Evolutionary conservation across 495 filamentous ascomycete species (phyloP).

Genomic region (Saxispiralis lemnorum): DNA sequence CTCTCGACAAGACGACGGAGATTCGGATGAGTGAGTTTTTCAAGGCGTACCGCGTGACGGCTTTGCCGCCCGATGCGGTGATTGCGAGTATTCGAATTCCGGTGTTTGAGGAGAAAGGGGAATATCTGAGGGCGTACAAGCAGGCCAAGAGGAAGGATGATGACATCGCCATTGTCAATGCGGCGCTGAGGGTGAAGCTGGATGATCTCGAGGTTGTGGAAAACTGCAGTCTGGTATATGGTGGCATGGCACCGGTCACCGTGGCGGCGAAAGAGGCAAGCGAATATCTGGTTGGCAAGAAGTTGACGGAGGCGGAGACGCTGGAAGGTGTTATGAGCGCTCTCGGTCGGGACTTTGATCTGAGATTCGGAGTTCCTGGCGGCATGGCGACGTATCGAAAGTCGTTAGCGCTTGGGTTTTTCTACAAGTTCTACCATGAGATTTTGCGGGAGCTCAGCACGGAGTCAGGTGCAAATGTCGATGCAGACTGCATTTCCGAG

Average conservation of each 20-base stretch:
- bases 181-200: constrained; percentile 55
- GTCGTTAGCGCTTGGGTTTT: constrained; percentile 72
- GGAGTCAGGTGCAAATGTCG: constrained; percentile 25
- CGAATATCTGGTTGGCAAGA: constrained; percentile 54
- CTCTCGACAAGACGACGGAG: constrained; percentile 47
- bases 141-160: constrained; percentile 92
- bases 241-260: constrained; percentile 79
- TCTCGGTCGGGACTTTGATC: constrained; percentile 69
- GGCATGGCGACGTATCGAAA: constrained; percentile 95
- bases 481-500: constrained; percentile 43
- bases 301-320: constrained; percentile 59
- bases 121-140: constrained; percentile 69
- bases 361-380: constrained; percentile 73
- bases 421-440: constrained; percentile 78
- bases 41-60: constrained; percentile 73
- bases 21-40: constrained; percentile 90
- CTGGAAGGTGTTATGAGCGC: constrained; percentile 78
- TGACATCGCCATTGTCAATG: constrained; percentile 90
- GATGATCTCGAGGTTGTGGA: constrained; percentile 46
- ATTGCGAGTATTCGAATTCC: constrained; percentile 79
- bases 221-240: constrained; percentile 63
- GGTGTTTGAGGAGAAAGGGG: constrained; percentile 44
- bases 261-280: constrained; percentile 63
- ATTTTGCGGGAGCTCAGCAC: constrained; percentile 32
- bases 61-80: constrained; percentile 63